Base-by-base conservation (phyloP, 495 filamentous ascomycete species). In the Gamarada debralockiae region DNA sequence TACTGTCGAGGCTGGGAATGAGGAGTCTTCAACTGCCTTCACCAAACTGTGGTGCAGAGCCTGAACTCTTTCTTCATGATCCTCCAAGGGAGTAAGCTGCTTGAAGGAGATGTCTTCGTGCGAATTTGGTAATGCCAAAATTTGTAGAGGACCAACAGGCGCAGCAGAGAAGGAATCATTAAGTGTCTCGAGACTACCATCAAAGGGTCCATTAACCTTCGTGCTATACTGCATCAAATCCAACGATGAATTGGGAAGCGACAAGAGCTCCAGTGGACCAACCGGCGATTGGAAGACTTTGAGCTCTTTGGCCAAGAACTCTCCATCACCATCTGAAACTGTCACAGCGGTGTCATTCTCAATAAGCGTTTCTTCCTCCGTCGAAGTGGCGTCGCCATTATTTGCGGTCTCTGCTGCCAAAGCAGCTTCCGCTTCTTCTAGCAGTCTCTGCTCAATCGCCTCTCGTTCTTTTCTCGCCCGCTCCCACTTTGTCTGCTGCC, bases 401-500 rank as follows among this genome's bases (percentile, higher is more conserved):
- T n/a, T 2, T 3, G 25, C 17, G 18, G 18, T 33, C 12, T 40
- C 47, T 9, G 25, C n/a, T 2, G 18, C 17, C n/a, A 39, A 22
- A 29, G 36, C 62, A 13, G 67, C 62, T 31, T 74, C 70, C 31
- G 77, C 77, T 61, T 90, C 88, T 18, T 81, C 77, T 37, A 73
- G 74, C 15, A 85, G 68, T 63, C 83, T 85, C 63, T 81, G 72
- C 53, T 92, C 84, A 58, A 96, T 85, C 12, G 80, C 82, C 60
- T 95, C 81, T 57, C 84, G 79, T 64, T 97, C 88, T 45, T 81
- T 81, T 56, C 84, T 80, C n/a, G 95, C 95, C 63, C 93, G 74
- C 61, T 96, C 90, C 64, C 90, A 79, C 68, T 99, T 99, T 66
- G 88, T 81, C 63, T 86, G 77, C 56, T 82, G 83, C 21, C 93